A percentile compares a stretch with the other conserved stretches of the same genome.
Evolutionary conservation across 148 eudicot genomes (phyloP).

Genomic region (Amaranthus palmeri): DNA sequence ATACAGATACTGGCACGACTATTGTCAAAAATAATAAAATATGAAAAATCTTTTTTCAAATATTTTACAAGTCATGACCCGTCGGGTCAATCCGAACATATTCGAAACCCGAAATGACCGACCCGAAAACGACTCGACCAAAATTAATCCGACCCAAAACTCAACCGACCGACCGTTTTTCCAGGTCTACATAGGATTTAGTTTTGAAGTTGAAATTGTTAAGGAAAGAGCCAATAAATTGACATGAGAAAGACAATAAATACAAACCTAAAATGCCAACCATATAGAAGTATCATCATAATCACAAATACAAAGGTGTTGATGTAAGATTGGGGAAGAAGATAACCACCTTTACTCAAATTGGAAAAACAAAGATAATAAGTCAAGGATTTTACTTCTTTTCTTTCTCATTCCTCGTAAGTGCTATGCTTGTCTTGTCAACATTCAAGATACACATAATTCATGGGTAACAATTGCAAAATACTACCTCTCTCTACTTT

Average conservation of each 20-base stretch:
- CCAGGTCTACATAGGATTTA: too few species aligned
- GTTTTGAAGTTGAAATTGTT: background rate
- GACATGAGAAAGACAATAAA: slow-evolving; percentile 14
- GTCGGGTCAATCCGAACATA: too few species aligned
- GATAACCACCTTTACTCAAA: slow-evolving; percentile 21
- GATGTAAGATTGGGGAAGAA: slow-evolving; percentile 19
- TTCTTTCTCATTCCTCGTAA: slow-evolving; percentile 32
- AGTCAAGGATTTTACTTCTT: slow-evolving; percentile 31
- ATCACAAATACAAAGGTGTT: slow-evolving; percentile 12
- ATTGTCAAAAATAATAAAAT: too few species aligned
- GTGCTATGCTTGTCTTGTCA: slow-evolving; percentile 38
- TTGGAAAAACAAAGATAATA: slow-evolving; percentile 31
- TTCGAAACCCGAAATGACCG: too few species aligned
- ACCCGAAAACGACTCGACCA: too few species aligned
- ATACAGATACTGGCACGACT: too few species aligned
- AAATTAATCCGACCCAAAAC: too few species aligned
- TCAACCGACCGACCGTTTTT: too few species aligned
- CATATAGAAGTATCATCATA: slow-evolving; percentile 13
- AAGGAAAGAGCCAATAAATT: background rate
- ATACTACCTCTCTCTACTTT: too few species aligned
- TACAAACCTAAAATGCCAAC: slow-evolving; percentile 8
- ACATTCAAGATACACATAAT: slow-evolving; percentile 17
- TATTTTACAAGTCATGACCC: too few species aligned
- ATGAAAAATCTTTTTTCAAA: too few species aligned
- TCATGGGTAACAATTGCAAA: slow-evolving; percentile 9